Base-by-base conservation (phyloP, 345 rosid species). In the Salix purpurea region DNA sequence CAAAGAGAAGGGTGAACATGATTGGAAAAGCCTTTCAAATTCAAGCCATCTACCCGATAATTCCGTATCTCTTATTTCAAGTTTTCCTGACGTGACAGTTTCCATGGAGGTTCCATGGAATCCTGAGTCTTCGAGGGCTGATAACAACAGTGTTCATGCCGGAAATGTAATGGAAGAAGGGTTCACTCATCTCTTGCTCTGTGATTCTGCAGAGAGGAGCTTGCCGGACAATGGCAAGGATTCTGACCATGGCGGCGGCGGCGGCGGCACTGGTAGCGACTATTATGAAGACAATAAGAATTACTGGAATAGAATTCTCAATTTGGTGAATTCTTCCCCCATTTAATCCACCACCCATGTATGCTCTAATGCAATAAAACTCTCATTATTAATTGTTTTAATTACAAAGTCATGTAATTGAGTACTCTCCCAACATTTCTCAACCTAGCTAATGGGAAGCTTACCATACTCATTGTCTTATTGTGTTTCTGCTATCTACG, bases 251-350 rank as follows among this genome's bases (percentile, higher is more conserved):
- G 69, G 85, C 19, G 78, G 82, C 11, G 78, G 76, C 5, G 36
- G 81, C 19, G 67, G 79, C n/a, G 80, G 88, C n/a, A 80, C 85
- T 69, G 80, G 88, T 12, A 81, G 86, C 65, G 89, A 86, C 69
- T 84, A 83, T 82, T 86, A 89, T 39, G 93, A 89, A 73, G 99
- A 95, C 74, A 95, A 91, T 83, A 95, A 93, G 88, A 93, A 90
- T 76, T 95, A 95, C 65, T 95, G 99, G 99, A 91, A 90, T 74
- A 93, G 90, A 76, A 95, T 95, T 85, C 97, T 95, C 74, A 91
- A 88, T 82, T 85, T 91, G 93, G 94, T 95, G 74, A 90, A 95
- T 76, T 93, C 94, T 78, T 85, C 37, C 97, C 28, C 97, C 99
- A 30, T 85, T 93, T 61, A 84, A 86, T 72, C 90, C 99, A 2